Conservation (phyloP, 2,329 filamentous ascomycete species). For the Pestalotiopsis sp. region DNA sequence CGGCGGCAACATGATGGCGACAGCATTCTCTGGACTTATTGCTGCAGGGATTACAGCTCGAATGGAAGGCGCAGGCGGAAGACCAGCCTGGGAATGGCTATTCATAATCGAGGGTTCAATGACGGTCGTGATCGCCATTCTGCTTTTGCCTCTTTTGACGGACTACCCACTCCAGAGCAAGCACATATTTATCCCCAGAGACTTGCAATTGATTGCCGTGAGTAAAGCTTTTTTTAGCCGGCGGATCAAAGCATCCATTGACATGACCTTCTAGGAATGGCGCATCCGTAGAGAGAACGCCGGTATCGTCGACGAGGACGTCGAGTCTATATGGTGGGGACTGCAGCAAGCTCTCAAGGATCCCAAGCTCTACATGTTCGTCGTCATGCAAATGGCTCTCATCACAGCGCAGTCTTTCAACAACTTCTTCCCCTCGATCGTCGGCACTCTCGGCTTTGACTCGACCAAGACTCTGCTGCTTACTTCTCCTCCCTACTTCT, state of each 20-base stretch:
- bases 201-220: conserved; percentile 21
- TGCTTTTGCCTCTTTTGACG: conserved; percentile 18
- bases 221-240: too few relatives aligned
- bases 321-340: conserved; percentile 22
- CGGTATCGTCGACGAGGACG: conserved; percentile 25
- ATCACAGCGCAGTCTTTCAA: conserved; percentile 23
- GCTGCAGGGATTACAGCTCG: conserved; percentile 34
- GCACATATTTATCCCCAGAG: conserved; percentile 16
- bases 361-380: conserved; percentile 28
- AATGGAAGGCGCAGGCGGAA: conserved; percentile 32
- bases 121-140: conserved; percentile 35
- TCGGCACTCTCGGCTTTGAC: conserved; percentile 20
- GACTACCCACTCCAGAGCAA: conserved; percentile 22
- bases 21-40: conserved; percentile 38
- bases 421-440: conserved; percentile 23
- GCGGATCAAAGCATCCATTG: too few relatives aligned
- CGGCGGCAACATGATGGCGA: conserved; percentile 36
- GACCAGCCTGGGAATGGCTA: conserved; percentile 40
- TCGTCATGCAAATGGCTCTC: conserved; percentile 25
- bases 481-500: conserved; percentile 24
- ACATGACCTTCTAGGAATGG: conserved; percentile 20
- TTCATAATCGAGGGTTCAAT: conserved; percentile 40
- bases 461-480: conserved; percentile 24
- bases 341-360: conserved; percentile 22
- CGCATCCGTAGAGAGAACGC: conserved; percentile 28